Evolutionary conservation across 2,329 filamentous ascomycete genomes (phyloP).

Genomic region (Claviceps sp.): DNA sequence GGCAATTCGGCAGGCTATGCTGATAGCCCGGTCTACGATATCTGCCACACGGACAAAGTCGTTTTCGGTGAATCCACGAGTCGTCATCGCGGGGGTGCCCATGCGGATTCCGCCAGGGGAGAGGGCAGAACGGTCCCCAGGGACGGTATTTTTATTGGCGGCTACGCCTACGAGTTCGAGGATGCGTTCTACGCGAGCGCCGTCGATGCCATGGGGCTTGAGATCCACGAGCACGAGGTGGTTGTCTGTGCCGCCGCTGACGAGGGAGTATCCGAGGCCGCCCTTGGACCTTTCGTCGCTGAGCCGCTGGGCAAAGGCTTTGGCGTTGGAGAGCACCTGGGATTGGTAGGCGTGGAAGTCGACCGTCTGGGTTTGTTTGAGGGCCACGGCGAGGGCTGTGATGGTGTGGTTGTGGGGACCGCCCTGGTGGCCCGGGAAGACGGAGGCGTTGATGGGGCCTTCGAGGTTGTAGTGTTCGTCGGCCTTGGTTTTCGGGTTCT

Average conservation of each 20-base stretch:
- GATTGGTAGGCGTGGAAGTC: constrained; percentile 92
- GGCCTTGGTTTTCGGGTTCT: constrained; percentile 73
- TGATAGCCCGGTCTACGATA: constrained; percentile 72
- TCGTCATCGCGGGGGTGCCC: constrained; percentile 96
- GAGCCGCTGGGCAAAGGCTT: constrained; percentile 62
- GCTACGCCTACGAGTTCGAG: constrained; percentile 89
- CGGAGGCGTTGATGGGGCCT: constrained; percentile 83
- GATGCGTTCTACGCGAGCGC: constrained; percentile 77
- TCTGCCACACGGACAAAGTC: constrained; percentile 82
- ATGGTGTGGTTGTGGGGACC: constrained; percentile 99
- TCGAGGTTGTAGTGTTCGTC: constrained; percentile 85
- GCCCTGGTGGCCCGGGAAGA: constrained; percentile 96
- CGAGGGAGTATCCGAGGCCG: constrained; percentile 73
- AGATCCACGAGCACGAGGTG: constrained; percentile 90
- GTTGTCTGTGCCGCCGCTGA: constrained; percentile 92
- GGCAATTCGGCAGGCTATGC: constrained; percentile 63
- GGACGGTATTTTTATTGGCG: constrained; percentile 98
- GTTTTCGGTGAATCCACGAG: constrained; percentile 74
- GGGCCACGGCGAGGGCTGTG: constrained; percentile 81
- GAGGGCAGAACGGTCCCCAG: constrained; percentile 85
- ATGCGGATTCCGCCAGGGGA: constrained; percentile 88
- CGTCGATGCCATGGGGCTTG: constrained; percentile 77
- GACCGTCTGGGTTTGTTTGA: constrained; percentile 80
- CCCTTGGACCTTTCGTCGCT: constrained; percentile 59
- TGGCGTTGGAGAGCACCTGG: constrained; percentile 79